These are phyloP conservation scores for Thalia dealbata DNA, from an alignment of 176 grass and related monocot species.

Conservation along the genomic window DNA sequence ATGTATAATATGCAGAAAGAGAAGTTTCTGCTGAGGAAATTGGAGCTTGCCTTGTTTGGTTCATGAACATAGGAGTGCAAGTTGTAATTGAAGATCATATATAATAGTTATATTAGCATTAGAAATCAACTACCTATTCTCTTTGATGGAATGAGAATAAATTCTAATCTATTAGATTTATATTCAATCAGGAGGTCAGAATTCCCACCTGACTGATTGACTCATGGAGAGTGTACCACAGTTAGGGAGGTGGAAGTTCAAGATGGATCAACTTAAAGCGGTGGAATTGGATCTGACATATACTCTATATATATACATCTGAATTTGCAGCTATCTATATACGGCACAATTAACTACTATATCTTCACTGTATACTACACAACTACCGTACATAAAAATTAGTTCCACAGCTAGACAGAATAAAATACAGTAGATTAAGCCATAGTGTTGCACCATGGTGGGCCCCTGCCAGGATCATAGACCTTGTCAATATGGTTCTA, in stretches of 20 bases:
- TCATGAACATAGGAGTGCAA: too few relatives aligned
- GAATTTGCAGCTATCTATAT: background rate
- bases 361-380: background rate
- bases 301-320: background rate
- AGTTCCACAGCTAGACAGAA: background rate
- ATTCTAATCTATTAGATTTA: background rate
- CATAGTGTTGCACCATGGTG: background rate
- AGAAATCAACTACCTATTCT: background rate
- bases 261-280: too few relatives aligned
- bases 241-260: too few relatives aligned
- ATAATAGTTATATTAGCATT: background rate
- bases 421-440: background rate
- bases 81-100: too few relatives aligned
- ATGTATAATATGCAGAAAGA: too few relatives aligned
- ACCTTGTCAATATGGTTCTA: background rate
- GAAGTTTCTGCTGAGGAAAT: too few relatives aligned
- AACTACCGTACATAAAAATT: background rate
- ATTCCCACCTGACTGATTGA: too few relatives aligned
- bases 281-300: too few relatives aligned
- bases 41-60: too few relatives aligned
- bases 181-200: background rate
- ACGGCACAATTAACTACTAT: background rate
- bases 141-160: background rate
- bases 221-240: too few relatives aligned
- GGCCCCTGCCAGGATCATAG: background rate